Evolutionary conservation across 2,329 filamentous ascomycete genomes (phyloP).

Genomic region (Setomelanomma holmii): DNA sequence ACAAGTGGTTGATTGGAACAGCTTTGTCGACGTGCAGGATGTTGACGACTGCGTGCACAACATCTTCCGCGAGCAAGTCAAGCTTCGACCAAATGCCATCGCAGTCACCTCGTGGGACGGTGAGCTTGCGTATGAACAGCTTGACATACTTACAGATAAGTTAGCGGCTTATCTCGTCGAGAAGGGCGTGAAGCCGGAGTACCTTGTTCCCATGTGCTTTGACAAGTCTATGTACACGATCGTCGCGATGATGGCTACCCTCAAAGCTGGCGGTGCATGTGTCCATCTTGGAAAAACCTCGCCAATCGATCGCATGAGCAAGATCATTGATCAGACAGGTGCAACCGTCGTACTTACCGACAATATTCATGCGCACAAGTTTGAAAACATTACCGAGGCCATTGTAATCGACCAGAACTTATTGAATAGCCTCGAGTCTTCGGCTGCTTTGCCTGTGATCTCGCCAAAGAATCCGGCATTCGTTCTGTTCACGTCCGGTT

Average conservation of each 20-base stretch:
- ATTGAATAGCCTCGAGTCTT: constrained; percentile 2
- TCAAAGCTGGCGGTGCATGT: constrained; percentile 52
- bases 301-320: background rate
- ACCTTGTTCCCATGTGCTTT: constrained; percentile 12
- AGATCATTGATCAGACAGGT: background rate
- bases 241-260: constrained; percentile 48
- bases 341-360: constrained; percentile 6
- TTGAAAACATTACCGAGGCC: constrained; percentile 10
- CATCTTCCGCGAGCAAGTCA: constrained; percentile 15
- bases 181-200: constrained; percentile 2
- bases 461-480: background rate
- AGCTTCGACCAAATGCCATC: constrained; percentile 8
- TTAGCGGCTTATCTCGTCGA: constrained; percentile 12
- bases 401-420: constrained; percentile 8
- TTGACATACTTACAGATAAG: constrained; percentile 9
- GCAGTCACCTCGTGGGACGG: constrained; percentile 15
- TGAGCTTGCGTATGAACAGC: constrained; percentile 17
- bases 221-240: constrained; percentile 26
- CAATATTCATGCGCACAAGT: constrained; percentile 16
- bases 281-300: constrained; percentile 30
- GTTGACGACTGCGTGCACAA: constrained; percentile 19
- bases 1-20: constrained; percentile 22
- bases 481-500: constrained; percentile 5
- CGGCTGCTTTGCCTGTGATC: background rate
- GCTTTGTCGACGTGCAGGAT: constrained; percentile 9